Evolutionary conservation across 129 eudicot genomes (phyloP).

Genomic region (Flaveria trinervia): DNA sequence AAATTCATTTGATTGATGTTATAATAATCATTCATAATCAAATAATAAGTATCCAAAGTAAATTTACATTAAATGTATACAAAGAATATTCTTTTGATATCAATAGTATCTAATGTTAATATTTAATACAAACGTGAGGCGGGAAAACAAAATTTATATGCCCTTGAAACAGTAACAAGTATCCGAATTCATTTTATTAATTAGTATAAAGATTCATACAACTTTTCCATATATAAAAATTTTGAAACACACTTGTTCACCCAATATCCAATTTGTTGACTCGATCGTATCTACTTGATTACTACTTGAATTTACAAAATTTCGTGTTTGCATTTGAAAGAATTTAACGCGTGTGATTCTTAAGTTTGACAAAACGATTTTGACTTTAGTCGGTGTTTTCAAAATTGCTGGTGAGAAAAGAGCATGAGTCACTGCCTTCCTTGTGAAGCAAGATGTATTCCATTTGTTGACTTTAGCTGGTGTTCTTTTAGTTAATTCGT

Average conservation of each 20-base stretch:
- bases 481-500: background rate
- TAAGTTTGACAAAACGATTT: conserved; percentile 29
- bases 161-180: no score
- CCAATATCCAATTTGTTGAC: background rate
- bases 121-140: no score
- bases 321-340: background rate
- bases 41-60: no score
- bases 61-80: no score
- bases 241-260: background rate
- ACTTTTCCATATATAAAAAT: no score
- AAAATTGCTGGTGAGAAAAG: background rate
- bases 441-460: conserved; percentile 29
- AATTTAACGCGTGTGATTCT: conserved; percentile 1
- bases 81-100: no score
- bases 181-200: no score
- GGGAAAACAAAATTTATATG: no score
- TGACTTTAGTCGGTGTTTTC: background rate
- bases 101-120: no score
- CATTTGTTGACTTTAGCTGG: conserved; percentile 1
- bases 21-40: no score
- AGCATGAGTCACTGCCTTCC: conserved; percentile 26
- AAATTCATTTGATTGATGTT: no score
- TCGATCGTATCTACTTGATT: background rate
- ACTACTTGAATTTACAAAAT: background rate
- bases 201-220: no score